Percentiles rank a stretch among this genome's conserved stretches.
These are phyloP conservation scores for Avena sativa DNA, from an alignment of 176 grass and related monocot species.

Conservation along the genomic window DNA sequence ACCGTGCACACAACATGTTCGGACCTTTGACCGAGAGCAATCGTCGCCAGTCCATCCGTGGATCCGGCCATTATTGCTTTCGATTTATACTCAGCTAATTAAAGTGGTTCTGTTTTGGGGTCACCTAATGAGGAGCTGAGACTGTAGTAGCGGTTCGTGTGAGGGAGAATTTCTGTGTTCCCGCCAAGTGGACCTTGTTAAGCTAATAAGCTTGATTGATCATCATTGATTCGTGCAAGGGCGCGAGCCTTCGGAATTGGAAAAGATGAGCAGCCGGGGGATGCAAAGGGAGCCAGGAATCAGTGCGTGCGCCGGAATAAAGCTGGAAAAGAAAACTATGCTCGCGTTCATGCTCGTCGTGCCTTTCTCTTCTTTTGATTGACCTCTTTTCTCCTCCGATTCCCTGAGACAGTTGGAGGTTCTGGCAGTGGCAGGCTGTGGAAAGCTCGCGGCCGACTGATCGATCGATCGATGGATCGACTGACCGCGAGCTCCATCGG, in stretches of 20 bases:
- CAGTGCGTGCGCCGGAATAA: conserved; percentile 48
- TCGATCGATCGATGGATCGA: not conserved
- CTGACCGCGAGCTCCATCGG: not conserved
- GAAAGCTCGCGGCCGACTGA: conserved; percentile 12
- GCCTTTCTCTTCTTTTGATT: conserved; percentile 31
- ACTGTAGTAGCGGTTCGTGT: not conserved
- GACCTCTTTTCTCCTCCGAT: conserved; percentile 14
- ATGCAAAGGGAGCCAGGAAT: not conserved
- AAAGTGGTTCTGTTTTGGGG: not conserved
- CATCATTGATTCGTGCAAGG: no score
- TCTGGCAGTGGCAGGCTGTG: conserved; percentile 5
- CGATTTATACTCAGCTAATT: no score
- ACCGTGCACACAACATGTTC: conserved; percentile 6
- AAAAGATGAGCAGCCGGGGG: no score
- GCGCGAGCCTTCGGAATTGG: no score
- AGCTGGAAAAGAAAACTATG: conserved; percentile 48
- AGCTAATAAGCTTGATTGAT: no score
- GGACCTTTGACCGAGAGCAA: conserved; percentile 35
- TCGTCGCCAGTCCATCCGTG: not conserved
- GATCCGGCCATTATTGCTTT: not conserved
- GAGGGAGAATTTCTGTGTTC: not conserved
- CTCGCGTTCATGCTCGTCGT: not conserved
- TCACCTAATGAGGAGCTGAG: not conserved
- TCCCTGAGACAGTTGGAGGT: not conserved
- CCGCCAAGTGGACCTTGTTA: not conserved